These are phyloP conservation scores for Eucalyptus rudis DNA, from an alignment of 345 rosid species.

Conservation along the genomic window DNA sequence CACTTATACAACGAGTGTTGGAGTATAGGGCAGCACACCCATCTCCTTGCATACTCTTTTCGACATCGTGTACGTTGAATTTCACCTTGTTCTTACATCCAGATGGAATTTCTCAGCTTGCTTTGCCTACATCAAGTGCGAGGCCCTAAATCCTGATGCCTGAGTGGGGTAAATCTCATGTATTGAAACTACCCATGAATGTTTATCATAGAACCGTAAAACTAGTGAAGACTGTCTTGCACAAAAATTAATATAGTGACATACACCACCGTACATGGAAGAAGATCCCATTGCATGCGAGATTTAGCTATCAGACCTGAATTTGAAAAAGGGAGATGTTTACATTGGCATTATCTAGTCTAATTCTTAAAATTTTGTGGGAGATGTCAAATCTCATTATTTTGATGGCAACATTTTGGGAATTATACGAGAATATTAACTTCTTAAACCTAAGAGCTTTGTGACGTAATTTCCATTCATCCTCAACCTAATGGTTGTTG, in stretches of 20 bases:
- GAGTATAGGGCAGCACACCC: background rate
- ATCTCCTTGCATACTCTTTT: background rate
- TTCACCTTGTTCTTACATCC: background rate
- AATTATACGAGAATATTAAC: background rate
- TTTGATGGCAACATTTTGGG: background rate
- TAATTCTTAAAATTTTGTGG: fast-evolving
- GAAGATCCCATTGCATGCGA: background rate
- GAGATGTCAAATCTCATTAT: background rate
- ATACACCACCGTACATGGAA: background rate
- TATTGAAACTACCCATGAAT: background rate
- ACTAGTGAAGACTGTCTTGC: background rate
- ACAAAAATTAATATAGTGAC: background rate
- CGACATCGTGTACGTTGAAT: background rate
- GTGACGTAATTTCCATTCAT: background rate
- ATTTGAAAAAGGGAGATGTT: background rate
- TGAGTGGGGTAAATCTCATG: background rate
- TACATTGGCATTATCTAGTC: background rate
- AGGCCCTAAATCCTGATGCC: background rate
- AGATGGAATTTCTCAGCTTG: background rate
- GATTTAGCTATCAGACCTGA: background rate
- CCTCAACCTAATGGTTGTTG: background rate
- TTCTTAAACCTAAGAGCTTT: background rate
- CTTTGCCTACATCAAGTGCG: background rate
- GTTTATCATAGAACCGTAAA: background rate
- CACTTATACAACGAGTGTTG: background rate